These are phyloP conservation scores for Alisma plantagoaquatica DNA, from an alignment of 106 monocot species.

Conservation along the genomic window DNA sequence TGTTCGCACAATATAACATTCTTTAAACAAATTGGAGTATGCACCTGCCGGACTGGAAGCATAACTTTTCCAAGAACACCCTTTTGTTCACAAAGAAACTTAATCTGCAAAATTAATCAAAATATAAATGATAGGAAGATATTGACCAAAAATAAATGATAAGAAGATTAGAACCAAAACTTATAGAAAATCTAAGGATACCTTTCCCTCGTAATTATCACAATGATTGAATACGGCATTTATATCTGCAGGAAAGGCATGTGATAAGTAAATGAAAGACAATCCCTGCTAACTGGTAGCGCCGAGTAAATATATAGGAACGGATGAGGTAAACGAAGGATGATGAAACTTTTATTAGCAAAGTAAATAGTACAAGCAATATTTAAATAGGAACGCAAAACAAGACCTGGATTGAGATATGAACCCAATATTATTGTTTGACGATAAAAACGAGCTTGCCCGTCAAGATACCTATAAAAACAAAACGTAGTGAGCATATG, in stretches of 20 bases:
- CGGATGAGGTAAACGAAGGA: not conserved
- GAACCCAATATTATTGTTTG: conserved; percentile 83
- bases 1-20: too few species aligned
- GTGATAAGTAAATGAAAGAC: too few species aligned
- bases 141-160: not conserved
- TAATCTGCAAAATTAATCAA: conserved; percentile 37
- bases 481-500: not conserved
- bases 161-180: not conserved
- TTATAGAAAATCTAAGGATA: conserved; percentile 10
- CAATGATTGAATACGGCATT: conserved; percentile 77
- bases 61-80: conserved; percentile 83
- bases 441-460: conserved; percentile 80
- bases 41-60: conserved; percentile 67
- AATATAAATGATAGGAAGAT: not conserved
- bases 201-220: conserved; percentile 88
- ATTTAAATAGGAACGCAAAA: not conserved
- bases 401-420: conserved; percentile 67
- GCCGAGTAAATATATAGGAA: too few species aligned
- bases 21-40: too few species aligned
- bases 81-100: conserved; percentile 46
- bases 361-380: not conserved
- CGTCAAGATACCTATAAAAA: conserved; percentile 71
- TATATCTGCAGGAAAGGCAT: conserved; percentile 54
- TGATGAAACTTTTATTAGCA: not conserved
- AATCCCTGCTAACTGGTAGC: too few species aligned